Conservation (phyloP, 1,284 basidiomycete species). For the Coniferiporia sulphurascens region DNA sequence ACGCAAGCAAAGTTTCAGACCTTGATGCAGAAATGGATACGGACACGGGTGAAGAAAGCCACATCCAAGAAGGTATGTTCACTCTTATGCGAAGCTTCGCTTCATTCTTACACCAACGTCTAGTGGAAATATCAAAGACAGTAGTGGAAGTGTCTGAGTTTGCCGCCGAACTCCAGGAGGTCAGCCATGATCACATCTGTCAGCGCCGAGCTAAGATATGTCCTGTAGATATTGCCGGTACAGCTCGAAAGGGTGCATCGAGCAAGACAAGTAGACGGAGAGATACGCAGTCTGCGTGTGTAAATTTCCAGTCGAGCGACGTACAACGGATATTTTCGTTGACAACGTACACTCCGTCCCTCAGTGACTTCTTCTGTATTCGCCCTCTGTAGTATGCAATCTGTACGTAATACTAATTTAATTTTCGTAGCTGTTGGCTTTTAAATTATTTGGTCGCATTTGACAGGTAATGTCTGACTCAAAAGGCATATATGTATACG, state of each 20-base stretch:
- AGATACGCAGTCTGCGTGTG: slow-evolving; percentile 9
- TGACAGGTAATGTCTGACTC: background rate
- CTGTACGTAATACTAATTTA: too few relatives aligned
- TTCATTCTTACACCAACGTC: background rate
- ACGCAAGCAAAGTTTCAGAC: background rate
- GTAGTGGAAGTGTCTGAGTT: slow-evolving; percentile 2
- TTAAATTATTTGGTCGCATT: background rate
- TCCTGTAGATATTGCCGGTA: slow-evolving; percentile 6
- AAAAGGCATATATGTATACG: background rate
- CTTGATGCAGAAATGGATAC: slow-evolving; percentile 9
- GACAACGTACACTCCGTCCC: too few relatives aligned
- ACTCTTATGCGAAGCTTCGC: background rate
- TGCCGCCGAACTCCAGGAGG: slow-evolving; percentile 8
- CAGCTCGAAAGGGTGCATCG: slow-evolving; percentile 17
- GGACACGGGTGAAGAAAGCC: background rate
- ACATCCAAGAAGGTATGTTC: background rate
- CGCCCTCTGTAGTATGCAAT: too few relatives aligned
- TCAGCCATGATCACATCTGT: background rate
- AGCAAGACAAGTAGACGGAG: slow-evolving; percentile 14
- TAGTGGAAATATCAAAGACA: background rate
- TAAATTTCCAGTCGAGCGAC: background rate
- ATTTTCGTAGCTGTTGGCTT: background rate
- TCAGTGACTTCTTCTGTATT: too few relatives aligned
- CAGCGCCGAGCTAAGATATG: background rate
- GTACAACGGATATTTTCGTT: background rate